A percentile compares a stretch with the other conserved stretches of the same genome.
Conservation (phyloP, 2,329 filamentous ascomycete genomes). For the Microdochium nivale region DNA sequence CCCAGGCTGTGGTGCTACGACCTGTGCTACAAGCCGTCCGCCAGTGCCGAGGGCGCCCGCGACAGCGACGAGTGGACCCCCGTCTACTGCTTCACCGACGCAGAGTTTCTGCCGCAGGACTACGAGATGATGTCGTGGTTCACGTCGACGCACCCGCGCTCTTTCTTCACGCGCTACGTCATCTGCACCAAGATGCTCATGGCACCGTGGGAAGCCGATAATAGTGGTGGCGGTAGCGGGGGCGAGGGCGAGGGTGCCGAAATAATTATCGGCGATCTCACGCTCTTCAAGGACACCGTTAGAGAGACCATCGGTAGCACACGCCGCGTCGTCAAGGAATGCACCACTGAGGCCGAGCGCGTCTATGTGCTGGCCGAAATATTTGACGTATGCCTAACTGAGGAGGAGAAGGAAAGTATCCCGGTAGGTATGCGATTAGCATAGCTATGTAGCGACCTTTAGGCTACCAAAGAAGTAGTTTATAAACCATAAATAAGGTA, state of each 20-base stretch:
- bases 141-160: neutral
- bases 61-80: neutral
- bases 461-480: too few relatives aligned
- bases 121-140: neutral
- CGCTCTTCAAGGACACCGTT: neutral
- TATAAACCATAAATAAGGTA: too few relatives aligned
- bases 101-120: slow-evolving; percentile 1
- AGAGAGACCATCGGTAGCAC: neutral
- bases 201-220: too few relatives aligned
- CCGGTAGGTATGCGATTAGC: too few relatives aligned
- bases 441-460: too few relatives aligned
- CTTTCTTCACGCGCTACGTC: neutral
- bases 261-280: neutral
- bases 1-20: neutral
- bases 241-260: neutral
- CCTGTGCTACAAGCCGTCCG: neutral
- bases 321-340: neutral
- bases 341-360: neutral
- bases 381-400: neutral
- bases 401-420: too few relatives aligned
- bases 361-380: neutral
- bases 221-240: too few relatives aligned
- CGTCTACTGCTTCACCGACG: neutral
- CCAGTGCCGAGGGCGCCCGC: too few relatives aligned
- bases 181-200: neutral